phyloP scores from a whole-genome alignment of 495 filamentous ascomycete genomes.

The Astrothelium macrocarpum region DNA sequence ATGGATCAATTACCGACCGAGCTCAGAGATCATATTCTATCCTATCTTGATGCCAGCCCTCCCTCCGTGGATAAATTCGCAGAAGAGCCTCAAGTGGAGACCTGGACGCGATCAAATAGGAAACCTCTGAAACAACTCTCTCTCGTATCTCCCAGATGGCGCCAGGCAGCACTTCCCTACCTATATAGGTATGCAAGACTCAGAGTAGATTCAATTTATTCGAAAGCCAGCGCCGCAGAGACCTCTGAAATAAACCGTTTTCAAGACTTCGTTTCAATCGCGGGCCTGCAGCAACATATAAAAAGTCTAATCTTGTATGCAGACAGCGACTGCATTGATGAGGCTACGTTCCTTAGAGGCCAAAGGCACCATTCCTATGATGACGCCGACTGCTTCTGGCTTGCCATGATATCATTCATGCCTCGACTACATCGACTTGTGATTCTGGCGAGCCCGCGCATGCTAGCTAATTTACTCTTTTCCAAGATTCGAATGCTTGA shows the following conservation, averaged over 20 bases:
- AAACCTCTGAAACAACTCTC: conserved; percentile 15
- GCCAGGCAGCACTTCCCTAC: conserved; percentile 12
- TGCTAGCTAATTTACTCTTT: neutral
- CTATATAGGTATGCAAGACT: conserved; percentile 18
- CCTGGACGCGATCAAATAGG: conserved; percentile 8
- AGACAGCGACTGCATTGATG: neutral
- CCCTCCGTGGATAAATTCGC: conserved; percentile 16
- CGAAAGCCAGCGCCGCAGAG: neutral
- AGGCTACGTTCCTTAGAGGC: neutral
- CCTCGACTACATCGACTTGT: neutral
- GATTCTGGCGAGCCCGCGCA: neutral
- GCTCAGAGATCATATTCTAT: conserved; percentile 16
- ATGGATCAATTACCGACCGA: conserved; percentile 19
- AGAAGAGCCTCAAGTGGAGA: conserved; percentile 14
- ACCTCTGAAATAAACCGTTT: neutral
- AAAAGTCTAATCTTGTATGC: neutral
- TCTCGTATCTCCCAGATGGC: conserved; percentile 15
- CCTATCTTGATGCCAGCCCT: conserved; percentile 14
- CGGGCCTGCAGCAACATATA: neutral
- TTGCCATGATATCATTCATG: neutral
- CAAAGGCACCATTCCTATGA: neutral
- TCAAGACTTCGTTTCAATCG: neutral
- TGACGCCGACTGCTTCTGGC: neutral
- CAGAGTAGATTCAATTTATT: conserved; percentile 1
- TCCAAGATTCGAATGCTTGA: neutral